These are phyloP conservation scores for Panus rudis DNA, from an alignment of 768 basidiomycete species.

Conservation along the genomic window DNA sequence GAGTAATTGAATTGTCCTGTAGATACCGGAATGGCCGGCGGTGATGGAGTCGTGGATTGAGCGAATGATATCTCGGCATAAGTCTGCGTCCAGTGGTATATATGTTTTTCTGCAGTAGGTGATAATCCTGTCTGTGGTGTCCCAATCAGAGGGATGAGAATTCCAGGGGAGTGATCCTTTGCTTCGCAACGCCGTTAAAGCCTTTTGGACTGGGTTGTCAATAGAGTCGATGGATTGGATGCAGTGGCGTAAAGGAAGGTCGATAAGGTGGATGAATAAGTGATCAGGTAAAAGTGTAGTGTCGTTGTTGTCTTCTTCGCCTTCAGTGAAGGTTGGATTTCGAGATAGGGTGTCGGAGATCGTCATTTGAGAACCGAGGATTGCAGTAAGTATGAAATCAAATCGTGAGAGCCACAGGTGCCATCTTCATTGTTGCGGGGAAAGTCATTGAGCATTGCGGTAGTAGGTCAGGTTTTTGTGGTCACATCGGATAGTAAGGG, in stretches of 20 bases:
- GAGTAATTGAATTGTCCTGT: conserved; percentile 14
- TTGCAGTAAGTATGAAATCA: background rate
- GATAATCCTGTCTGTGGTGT: background rate
- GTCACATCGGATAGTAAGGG: conserved; percentile 17
- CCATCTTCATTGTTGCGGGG: conserved; percentile 25
- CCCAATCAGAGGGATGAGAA: background rate
- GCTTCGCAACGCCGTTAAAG: too few species aligned
- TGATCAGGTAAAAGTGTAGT: conserved; percentile 5
- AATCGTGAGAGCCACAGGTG: conserved; percentile 5
- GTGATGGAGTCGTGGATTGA: conserved; percentile 19
- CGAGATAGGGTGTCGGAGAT: conserved; percentile 1
- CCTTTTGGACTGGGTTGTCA: background rate
- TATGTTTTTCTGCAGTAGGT: background rate
- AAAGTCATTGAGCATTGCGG: conserved; percentile 17
- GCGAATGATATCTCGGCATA: background rate
- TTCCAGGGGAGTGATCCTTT: background rate
- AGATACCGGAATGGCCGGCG: conserved; percentile 23
- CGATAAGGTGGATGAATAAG: conserved; percentile 1
- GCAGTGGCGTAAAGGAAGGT: background rate
- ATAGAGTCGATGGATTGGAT: background rate
- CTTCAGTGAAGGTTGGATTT: background rate
- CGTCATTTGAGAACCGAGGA: conserved; percentile 1
- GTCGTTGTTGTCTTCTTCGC: background rate
- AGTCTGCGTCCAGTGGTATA: background rate
- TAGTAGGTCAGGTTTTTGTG: conserved; percentile 25